Evolutionary conservation across 805 yeast species (phyloP), one percentile per base, ranked within the genome.

Genomic region (Middelhovenomyces tepae): DNA sequence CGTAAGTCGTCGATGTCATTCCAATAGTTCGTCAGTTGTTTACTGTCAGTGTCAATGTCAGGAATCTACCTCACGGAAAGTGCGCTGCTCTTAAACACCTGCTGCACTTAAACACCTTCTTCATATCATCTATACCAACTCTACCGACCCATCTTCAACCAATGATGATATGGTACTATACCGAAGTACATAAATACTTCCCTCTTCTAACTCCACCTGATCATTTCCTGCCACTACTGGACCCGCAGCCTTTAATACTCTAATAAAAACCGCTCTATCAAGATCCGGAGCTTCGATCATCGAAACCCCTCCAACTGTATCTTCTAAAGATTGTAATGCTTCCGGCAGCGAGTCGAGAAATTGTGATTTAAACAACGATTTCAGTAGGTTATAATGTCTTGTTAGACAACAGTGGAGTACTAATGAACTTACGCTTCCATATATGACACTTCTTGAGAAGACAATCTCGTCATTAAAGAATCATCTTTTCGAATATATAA

Each of bases 241-340:
- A 10, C 55, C 56, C 16, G 56, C 51, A 8, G 61, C 64, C 20
- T 47, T 48, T n/a, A 58, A 34, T 1, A 73, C 78, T 29, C 71
- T 65, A 7, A 87, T 62, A 47, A 85, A 86, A 1, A 91, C 96
- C 5, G 91, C 82, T 38, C 66, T 70, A 42, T 80, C 69, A 50
- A 81, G 45, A 31, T 82, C 82, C 0, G 97, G 97, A 39, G 67
- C 68, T 10, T 75, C 80, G 2, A 89, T 64, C 97, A 91, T 87
- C 4, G 54, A 42, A 7, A 46, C 48, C 8, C 50, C 46, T 2
- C 78, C 83, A 8, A 74, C 67, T 2, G 70, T 70, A 43, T 85
- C 95, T 47, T 86, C 93, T 37, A 91, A 61, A 4, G 76, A 73
- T 30, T 79, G 85, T 31, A 85, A 57, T 24, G 68, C 65, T 13